Conservation (phyloP, 805 yeast species). For the Kuraishia molischiana region DNA sequence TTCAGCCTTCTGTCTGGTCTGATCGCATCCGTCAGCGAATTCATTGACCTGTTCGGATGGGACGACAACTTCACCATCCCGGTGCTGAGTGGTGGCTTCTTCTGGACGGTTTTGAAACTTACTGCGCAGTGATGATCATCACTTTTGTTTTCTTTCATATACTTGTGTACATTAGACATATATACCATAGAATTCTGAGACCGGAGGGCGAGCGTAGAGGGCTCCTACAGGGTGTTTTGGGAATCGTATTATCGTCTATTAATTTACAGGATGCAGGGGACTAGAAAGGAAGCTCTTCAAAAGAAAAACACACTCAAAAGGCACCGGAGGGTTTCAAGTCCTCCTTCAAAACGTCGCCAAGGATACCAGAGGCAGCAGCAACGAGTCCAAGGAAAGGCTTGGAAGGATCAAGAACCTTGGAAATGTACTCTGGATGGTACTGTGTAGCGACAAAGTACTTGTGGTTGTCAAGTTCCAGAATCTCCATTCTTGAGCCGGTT, state of each 20-base stretch:
- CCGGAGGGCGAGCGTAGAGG: no score
- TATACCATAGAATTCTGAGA: no score
- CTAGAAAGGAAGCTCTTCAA: neutral
- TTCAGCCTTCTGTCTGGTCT: constrained; percentile 62
- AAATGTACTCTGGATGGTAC: constrained; percentile 96
- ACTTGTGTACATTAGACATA: no score
- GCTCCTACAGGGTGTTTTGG: neutral
- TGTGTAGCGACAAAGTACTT: constrained; percentile 93
- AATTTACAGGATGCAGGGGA: neutral
- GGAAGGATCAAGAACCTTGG: constrained; percentile 94
- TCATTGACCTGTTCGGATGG: constrained; percentile 61
- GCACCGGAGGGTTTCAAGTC: constrained; percentile 21
- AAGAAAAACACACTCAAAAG: constrained; percentile 11
- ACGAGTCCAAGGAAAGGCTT: constrained; percentile 93
- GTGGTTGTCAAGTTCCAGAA: constrained; percentile 76
- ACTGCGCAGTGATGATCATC: neutral
- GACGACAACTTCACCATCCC: constrained; percentile 97
- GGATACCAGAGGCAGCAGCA: constrained; percentile 84
- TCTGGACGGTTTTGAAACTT: constrained; percentile 14
- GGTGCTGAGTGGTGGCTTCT: constrained; percentile 62
- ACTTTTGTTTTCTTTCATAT: neutral
- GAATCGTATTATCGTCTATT: constrained; percentile 1
- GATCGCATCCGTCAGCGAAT: constrained; percentile 82
- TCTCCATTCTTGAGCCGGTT: constrained; percentile 85
- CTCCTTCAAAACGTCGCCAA: constrained; percentile 51